These are phyloP conservation scores for Gossypium australe DNA, from an alignment of 345 rosid species.

Conservation along the genomic window DNA sequence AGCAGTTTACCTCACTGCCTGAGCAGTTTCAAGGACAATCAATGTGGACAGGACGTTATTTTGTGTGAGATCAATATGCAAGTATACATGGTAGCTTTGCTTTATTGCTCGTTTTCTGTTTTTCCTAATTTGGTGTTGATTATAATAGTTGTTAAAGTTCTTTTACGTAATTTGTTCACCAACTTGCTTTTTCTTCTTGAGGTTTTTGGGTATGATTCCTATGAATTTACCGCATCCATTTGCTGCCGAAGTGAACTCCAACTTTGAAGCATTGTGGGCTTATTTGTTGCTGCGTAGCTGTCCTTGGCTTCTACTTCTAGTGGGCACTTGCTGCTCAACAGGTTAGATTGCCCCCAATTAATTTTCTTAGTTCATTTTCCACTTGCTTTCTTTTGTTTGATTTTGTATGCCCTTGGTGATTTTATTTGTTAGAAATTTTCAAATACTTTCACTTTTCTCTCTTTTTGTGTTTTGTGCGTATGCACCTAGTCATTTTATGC, in stretches of 20 bases:
- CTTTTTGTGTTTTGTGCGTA: neutral
- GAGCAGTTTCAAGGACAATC: conserved; percentile 83
- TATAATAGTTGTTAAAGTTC: neutral
- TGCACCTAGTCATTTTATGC: neutral
- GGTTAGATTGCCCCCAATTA: conserved; percentile 15
- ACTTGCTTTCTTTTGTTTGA: neutral
- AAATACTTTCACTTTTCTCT: neutral
- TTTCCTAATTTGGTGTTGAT: conserved; percentile 5
- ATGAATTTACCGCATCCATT: conserved; percentile 53
- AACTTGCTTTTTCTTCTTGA: conserved; percentile 20
- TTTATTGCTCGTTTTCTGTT: conserved; percentile 10
- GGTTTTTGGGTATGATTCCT: conserved; percentile 49
- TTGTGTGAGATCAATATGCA: conserved; percentile 67
- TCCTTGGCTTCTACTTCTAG: conserved; percentile 60
- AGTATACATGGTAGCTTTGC: conserved; percentile 40
- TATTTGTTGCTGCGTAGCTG: conserved; percentile 70
- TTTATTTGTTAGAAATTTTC: neutral
- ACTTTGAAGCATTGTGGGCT: conserved; percentile 47
- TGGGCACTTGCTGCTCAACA: conserved; percentile 40
- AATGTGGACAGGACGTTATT: conserved; percentile 49
- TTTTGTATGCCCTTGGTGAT: neutral
- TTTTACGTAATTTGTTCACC: neutral
- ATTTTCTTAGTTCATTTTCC: neutral
- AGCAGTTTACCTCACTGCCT: conserved; percentile 50
- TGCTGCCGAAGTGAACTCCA: conserved; percentile 59